A percentile compares a stretch with the other conserved stretches of the same genome.
Evolutionary conservation across 2,329 filamentous ascomycete genomes (phyloP).

Genomic region (Aphanoascus verrucosus): DNA sequence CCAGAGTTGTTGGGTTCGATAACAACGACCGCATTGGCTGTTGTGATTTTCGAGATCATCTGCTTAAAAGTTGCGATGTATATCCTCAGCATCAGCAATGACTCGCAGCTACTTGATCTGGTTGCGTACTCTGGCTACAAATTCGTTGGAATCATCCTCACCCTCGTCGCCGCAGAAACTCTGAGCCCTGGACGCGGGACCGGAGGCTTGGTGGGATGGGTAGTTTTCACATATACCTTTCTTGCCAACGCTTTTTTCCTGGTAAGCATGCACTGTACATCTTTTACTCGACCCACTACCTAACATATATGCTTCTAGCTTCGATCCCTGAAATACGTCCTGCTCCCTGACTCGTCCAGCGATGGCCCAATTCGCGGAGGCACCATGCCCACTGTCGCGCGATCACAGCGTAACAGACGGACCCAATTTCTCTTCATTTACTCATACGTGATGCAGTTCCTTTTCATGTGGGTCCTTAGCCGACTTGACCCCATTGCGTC

Average conservation of each 20-base stretch:
- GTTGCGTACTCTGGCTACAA: constrained; percentile 98
- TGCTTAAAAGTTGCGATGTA: constrained; percentile 87
- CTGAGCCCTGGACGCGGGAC: constrained; percentile 69
- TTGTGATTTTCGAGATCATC: constrained; percentile 81
- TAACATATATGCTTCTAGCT: constrained; percentile 51
- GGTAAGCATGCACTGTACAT: constrained; percentile 45
- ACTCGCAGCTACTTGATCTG: constrained; percentile 83
- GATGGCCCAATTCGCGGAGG: constrained; percentile 51
- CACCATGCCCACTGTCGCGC: constrained; percentile 59
- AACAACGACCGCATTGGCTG: constrained; percentile 68
- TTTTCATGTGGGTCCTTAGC: constrained; percentile 82
- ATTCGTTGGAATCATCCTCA: constrained; percentile 92
- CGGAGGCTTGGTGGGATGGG: constrained; percentile 80
- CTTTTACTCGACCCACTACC: neutral
- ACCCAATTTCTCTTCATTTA: constrained; percentile 92
- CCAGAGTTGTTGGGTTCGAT: constrained; percentile 87
- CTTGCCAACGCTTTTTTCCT: constrained; percentile 90
- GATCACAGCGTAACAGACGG: constrained; percentile 73
- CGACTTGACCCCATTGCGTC: constrained; percentile 38
- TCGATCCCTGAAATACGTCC: constrained; percentile 87
- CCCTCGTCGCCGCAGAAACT: constrained; percentile 67
- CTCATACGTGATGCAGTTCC: constrained; percentile 83
- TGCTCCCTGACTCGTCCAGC: constrained; percentile 69
- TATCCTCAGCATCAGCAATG: constrained; percentile 83
- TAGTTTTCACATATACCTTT: constrained; percentile 82